A percentile compares a stretch with the other conserved stretches of the same genome.
phyloP scores from a whole-genome alignment of 225 moss, liverwort and hornwort species.

The Sphagnum tenellum region DNA sequence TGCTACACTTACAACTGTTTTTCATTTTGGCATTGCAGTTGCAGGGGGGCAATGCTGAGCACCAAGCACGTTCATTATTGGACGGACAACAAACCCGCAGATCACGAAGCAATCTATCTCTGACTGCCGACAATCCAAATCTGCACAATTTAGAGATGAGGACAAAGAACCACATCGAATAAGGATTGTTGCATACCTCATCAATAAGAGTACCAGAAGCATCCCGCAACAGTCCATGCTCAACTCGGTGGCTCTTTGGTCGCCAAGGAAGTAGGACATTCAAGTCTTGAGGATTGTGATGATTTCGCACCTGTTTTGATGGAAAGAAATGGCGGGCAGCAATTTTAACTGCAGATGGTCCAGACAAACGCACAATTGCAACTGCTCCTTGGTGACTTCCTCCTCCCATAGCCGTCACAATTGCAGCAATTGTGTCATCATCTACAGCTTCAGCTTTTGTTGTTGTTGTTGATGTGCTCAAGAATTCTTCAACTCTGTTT shows the following conservation, averaged over 20 bases:
- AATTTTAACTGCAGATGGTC: slow-evolving; percentile 64
- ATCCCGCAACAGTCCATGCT: slow-evolving; percentile 79
- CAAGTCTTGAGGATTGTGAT: too few relatives aligned
- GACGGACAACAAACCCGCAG: too few relatives aligned
- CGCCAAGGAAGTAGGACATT: slow-evolving; percentile 23
- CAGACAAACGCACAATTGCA: slow-evolving; percentile 89
- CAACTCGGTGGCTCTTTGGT: slow-evolving; percentile 73
- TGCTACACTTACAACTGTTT: too few relatives aligned
- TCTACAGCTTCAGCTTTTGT: background rate
- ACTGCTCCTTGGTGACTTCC: slow-evolving; percentile 59
- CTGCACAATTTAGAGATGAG: too few relatives aligned
- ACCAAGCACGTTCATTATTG: too few relatives aligned
- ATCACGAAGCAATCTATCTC: too few relatives aligned
- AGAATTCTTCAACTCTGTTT: too few relatives aligned
- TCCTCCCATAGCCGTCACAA: slow-evolving; percentile 91
- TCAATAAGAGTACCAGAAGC: slow-evolving; percentile 53
- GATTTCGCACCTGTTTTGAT: background rate
- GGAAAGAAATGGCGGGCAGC: slow-evolving; percentile 60
- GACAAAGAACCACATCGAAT: too few relatives aligned
- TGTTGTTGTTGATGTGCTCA: too few relatives aligned
- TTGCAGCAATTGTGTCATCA: slow-evolving; percentile 6
- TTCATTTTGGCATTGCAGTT: too few relatives aligned
- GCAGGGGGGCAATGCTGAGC: too few relatives aligned
- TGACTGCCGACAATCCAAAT: too few relatives aligned
- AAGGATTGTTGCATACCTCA: slow-evolving; percentile 41